Evolutionary conservation across 2,329 filamentous ascomycete species (phyloP), one percentile per base, ranked within the genome.

Genomic region (Fusarium sp.): DNA sequence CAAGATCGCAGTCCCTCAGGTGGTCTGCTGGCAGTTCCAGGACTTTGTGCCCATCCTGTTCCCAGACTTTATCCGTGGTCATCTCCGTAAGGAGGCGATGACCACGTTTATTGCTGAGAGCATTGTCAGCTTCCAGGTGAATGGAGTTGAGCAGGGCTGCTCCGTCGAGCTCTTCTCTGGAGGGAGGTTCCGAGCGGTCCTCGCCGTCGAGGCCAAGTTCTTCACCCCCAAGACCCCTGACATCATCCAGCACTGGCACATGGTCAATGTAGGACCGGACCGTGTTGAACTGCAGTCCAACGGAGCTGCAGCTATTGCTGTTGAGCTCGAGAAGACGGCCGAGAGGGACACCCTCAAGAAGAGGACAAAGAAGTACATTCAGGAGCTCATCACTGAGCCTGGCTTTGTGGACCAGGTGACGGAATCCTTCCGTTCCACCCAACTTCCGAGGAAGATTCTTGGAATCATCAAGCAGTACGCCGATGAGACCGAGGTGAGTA

Each of bases 11-110:
- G 79, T 87, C 13, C 85, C 86, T 2, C 83, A 86, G 70, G 82
- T 85, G 18, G 80, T 88, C 23, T 88, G 86, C 77, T 88, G 86
- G 86, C 85, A 85, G 73, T 88, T 88, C 64, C 80, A 82, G 40
- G 85, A 88, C 73, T 88, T 88, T 64, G 65, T 84, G 7, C 79
- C 80, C 0, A 79, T 84, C 2, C 72, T 88, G 25, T 87, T 88
- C 61, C 86, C 86, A 4, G 78, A 78, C 8, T 83, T 87, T 61
- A 82, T 87, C 34, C 80, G 85, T 6, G 73, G 73, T 0, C 86
- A 88, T 72, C 82, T 88, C 64, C 77, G 76, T 49, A 84, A 82
- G 67, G 84, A 86, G 2, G 80, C 83, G 64, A 85, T 87, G 79
- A 65, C 74, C 9, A 75, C 71, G 44, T 88, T 87, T 71, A 72